Percentiles rank a stretch among this genome's conserved stretches.
phyloP scores from a whole-genome alignment of 2,329 filamentous ascomycete genomes.

The Sordariomycetes sp. region DNA sequence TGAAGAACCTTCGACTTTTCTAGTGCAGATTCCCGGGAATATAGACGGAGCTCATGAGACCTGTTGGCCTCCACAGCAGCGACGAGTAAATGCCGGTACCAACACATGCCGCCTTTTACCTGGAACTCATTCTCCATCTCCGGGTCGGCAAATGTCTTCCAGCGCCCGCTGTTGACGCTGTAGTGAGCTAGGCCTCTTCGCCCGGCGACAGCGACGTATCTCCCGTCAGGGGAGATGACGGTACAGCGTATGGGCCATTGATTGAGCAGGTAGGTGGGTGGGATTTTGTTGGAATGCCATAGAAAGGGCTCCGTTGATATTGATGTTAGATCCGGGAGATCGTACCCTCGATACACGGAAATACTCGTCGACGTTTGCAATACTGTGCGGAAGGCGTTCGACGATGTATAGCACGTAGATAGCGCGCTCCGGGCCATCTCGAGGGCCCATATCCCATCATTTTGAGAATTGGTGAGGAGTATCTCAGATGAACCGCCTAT shows the following conservation, averaged over 20 bases:
- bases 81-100: constrained; percentile 92
- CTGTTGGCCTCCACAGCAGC: constrained; percentile 81
- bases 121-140: constrained; percentile 80
- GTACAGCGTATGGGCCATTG: constrained; percentile 89
- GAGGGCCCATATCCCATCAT: constrained; percentile 72
- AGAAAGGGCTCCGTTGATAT: constrained; percentile 84
- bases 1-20: constrained; percentile 63
- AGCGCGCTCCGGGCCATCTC: constrained; percentile 94
- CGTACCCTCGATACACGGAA: constrained; percentile 88
- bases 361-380: constrained; percentile 79
- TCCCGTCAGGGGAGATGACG: constrained; percentile 80
- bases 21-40: constrained; percentile 73
- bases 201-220: constrained; percentile 94
- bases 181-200: constrained; percentile 87
- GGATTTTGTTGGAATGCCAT: constrained; percentile 90
- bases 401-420: constrained; percentile 78
- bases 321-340: constrained; percentile 77
- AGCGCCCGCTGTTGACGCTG: constrained; percentile 83
- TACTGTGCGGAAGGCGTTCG: constrained; percentile 80
- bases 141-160: constrained; percentile 84
- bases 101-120: constrained; percentile 93
- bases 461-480: constrained; percentile 54
- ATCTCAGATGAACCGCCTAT: constrained; percentile 79
- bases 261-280: constrained; percentile 69
- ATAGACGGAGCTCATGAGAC: constrained; percentile 78